phyloP scores from a whole-genome alignment of 495 filamentous ascomycete species.

The Podospora pseudopauciseta region DNA sequence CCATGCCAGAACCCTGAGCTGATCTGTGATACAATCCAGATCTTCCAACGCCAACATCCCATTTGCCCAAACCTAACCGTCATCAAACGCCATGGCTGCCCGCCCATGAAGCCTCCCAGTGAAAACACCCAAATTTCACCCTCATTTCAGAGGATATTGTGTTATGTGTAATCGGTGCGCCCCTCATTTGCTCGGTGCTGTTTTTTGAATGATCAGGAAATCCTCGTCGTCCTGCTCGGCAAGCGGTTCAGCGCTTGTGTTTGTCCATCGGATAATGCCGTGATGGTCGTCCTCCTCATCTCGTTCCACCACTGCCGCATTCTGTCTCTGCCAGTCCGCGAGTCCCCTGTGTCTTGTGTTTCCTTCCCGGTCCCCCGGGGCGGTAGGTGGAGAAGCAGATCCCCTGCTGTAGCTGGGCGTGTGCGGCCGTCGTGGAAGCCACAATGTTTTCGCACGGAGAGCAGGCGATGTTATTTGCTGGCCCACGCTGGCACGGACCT shows the following conservation, averaged over 20 bases:
- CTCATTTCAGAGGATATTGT: not conserved
- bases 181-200: not conserved
- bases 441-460: slow-evolving; percentile 14
- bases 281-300: slow-evolving; percentile 6
- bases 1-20: not conserved
- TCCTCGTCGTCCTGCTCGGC: not conserved
- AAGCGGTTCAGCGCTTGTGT: not conserved
- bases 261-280: not conserved
- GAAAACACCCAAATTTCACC: not conserved
- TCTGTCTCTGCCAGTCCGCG: slow-evolving; percentile 1
- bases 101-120: not conserved
- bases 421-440: slow-evolving; percentile 13
- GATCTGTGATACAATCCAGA: not conserved
- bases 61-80: not conserved
- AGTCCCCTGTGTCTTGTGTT: not conserved
- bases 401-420: not conserved
- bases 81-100: not conserved
- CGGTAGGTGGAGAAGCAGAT: not conserved
- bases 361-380: not conserved
- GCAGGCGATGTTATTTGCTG: slow-evolving; percentile 4
- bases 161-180: not conserved
- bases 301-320: not conserved
- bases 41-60: not conserved
- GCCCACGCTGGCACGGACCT: slow-evolving; percentile 10
- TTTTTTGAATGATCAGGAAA: not conserved